Percentiles rank a stretch among this genome's conserved stretches.
These are phyloP conservation scores for Eucalyptus viminalis DNA, from an alignment of 345 rosid species.

Conservation along the genomic window DNA sequence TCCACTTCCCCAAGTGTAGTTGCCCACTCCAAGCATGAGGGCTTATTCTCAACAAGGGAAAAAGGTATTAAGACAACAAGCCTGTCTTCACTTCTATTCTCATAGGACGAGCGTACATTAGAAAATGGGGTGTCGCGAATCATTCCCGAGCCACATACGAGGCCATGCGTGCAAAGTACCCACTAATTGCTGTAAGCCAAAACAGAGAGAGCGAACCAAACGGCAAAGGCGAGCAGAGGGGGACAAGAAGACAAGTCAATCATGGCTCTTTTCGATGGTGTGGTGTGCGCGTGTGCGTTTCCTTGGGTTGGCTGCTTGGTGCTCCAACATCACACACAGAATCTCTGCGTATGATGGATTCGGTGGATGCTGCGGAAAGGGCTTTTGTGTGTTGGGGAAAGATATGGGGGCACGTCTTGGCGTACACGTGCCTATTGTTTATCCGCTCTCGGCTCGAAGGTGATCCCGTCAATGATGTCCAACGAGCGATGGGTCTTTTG, in stretches of 20 bases:
- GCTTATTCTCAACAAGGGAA: background rate
- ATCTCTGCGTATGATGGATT: background rate
- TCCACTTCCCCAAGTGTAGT: background rate
- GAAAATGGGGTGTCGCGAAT: background rate
- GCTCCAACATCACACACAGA: background rate
- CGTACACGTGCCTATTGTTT: background rate
- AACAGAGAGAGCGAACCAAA: background rate
- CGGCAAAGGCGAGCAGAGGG: background rate
- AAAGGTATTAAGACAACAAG: background rate
- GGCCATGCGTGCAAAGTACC: background rate
- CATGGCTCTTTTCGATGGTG: background rate
- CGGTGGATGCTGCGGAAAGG: background rate
- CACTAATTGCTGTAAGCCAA: background rate
- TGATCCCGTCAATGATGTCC: background rate
- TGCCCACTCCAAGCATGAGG: background rate
- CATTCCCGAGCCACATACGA: background rate
- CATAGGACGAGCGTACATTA: background rate
- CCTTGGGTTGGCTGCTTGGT: background rate
- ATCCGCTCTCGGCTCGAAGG: background rate
- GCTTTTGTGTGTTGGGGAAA: background rate
- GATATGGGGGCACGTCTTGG: background rate
- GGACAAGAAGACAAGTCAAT: background rate
- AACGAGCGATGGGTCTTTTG: background rate
- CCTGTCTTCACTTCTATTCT: background rate
- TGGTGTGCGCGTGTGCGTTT: background rate